Conservation (phyloP, 768 basidiomycete species). For the Naganishia friedmannii region DNA sequence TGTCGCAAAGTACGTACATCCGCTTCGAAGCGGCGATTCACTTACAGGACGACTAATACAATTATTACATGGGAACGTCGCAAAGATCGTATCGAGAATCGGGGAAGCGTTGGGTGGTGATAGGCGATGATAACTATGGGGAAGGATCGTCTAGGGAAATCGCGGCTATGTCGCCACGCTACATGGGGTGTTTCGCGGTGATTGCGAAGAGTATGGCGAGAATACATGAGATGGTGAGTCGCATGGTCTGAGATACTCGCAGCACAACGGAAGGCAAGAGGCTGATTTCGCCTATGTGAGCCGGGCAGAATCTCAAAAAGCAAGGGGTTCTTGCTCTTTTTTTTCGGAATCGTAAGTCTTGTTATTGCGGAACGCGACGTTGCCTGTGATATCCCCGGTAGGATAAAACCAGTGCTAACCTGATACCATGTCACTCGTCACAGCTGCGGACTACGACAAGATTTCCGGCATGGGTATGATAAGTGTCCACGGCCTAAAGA, state of each 20-base stretch:
- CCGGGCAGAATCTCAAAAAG: conserved; percentile 31
- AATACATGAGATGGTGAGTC: conserved; percentile 32
- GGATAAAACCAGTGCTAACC: no score
- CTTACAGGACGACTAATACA: background rate
- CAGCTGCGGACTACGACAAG: conserved; percentile 7
- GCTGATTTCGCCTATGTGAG: background rate
- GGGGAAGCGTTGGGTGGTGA: conserved; percentile 27
- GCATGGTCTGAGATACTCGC: conserved; percentile 21
- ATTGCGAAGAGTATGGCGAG: conserved; percentile 33
- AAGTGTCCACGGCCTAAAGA: background rate
- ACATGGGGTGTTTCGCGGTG: conserved; percentile 61
- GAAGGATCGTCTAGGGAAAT: conserved; percentile 33
- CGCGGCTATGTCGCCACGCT: conserved; percentile 82
- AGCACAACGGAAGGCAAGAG: conserved; percentile 20
- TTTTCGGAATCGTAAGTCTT: conserved; percentile 20
- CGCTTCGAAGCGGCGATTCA: background rate
- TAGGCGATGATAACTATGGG: conserved; percentile 34
- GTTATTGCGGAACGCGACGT: no score
- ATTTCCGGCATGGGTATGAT: background rate
- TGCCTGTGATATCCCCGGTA: no score
- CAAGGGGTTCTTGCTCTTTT: conserved; percentile 27
- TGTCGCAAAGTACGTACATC: conserved; percentile 23
- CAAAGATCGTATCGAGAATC: conserved; percentile 23
- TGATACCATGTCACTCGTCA: background rate
- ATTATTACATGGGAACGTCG: background rate